Percentiles rank a stretch among this genome's conserved stretches.
These are phyloP conservation scores for Neurospora sp. DNA, from an alignment of 495 filamentous ascomycete genomes.

Conservation along the genomic window DNA sequence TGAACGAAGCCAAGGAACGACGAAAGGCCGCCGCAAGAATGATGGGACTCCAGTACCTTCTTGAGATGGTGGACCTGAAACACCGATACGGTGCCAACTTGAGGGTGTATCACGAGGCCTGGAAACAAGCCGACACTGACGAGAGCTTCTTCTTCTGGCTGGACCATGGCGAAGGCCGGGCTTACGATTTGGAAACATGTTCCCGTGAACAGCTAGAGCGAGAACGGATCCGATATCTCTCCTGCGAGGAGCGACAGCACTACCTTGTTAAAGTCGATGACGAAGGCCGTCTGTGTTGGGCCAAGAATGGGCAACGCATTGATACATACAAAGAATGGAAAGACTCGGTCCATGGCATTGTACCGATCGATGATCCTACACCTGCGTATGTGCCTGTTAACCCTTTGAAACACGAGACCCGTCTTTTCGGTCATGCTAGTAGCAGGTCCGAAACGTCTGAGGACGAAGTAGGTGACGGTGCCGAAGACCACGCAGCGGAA, in stretches of 20 bases:
- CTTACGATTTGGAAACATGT: slow-evolving; percentile 47
- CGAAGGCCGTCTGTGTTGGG: slow-evolving; percentile 63
- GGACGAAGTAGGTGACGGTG: slow-evolving; percentile 5
- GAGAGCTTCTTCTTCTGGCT: slow-evolving; percentile 97
- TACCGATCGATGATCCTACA: slow-evolving; percentile 50
- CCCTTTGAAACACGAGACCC: slow-evolving; percentile 6
- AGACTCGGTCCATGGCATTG: slow-evolving; percentile 72
- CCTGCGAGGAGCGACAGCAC: slow-evolving; percentile 57
- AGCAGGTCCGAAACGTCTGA: slow-evolving; percentile 8
- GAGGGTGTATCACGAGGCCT: slow-evolving; percentile 71
- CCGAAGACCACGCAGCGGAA: slow-evolving; percentile 22
- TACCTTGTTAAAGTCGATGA: slow-evolving; percentile 64
- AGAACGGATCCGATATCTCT: slow-evolving; percentile 65
- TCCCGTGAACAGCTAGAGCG: slow-evolving; percentile 55
- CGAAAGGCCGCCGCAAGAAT: slow-evolving; percentile 52
- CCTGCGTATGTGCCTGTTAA: slow-evolving; percentile 34
- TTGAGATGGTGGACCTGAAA: slow-evolving; percentile 88
- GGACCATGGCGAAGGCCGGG: slow-evolving; percentile 66
- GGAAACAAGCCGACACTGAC: slow-evolving; percentile 63
- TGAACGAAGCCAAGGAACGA: slow-evolving; percentile 34
- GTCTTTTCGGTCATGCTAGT: slow-evolving; percentile 11
- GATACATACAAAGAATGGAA: slow-evolving; percentile 66
- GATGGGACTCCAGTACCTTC: slow-evolving; percentile 84
- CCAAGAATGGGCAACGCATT: slow-evolving; percentile 65
- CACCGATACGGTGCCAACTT: slow-evolving; percentile 83